Base-by-base conservation (phyloP, 148 eudicot genomes). In the Camellia sinensis region DNA sequence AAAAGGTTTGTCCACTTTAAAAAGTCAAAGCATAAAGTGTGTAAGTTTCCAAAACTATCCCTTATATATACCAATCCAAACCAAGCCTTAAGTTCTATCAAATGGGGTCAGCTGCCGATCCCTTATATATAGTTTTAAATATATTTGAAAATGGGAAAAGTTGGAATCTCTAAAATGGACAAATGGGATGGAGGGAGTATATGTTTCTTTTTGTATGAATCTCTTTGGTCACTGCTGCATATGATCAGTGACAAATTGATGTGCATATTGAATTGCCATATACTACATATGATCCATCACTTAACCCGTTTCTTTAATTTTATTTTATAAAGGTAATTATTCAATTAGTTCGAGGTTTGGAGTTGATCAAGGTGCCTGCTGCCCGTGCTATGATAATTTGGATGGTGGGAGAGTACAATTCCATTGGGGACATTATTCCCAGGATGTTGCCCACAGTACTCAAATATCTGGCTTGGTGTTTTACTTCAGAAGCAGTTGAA, bases 351-450 rank as follows among this genome's bases (percentile, higher is more conserved):
- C 95, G 97, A 82, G 84, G 85, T 79, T 88, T 96, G 89, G 98
- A 96, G 84, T 79, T 87, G 66, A 88, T 96, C 84, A 87, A 84
- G 88, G 92, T 90, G 75, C 94, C 99, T 76, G 87, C 91, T 62
- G 99, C 95, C 75, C 95, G 99, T 69, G 92, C 98, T 77, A 81
- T 90, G 77, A 80, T 94, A 80, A 83, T 94, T 71, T 91, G 97
- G 97, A 89, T 96, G 88, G 84, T 92, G 81, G 99, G 99, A 37
- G 98, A 96, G 84, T 94, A 94, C 87, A 88, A 83, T 84, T 84
- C 88, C 79, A 50, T 88, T 22, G 99, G 99, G 56, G 80, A 79
- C 67, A 88, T 88, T 67, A 88, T 92, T 74, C 89, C 95, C 75
- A 89, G 79, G 84, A 88, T 92, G 86, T 82, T 90, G 80, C 86